Base-by-base conservation (phyloP, 2,329 filamentous ascomycete genomes). In the Claviceps paspali region DNA sequence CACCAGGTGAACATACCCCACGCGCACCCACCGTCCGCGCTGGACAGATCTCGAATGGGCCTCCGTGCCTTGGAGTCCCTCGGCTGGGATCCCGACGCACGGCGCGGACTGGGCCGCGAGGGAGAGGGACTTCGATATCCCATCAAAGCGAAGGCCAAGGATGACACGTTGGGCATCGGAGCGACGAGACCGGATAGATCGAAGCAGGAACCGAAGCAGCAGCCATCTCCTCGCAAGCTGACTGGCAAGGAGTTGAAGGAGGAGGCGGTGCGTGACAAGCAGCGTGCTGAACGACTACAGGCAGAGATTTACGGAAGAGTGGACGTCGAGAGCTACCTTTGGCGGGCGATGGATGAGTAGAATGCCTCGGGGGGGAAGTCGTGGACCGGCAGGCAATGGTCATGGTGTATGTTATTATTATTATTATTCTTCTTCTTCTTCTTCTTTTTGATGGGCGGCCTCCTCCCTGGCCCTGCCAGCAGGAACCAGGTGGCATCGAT, bases 111-210 rank as follows among this genome's bases (percentile, higher is more conserved):
- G 0, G 87, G 87, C 0, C 70, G 70, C 8, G 59, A 62, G 2
- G 77, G 81, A 1, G 73, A 81, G 45, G 87, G 87, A 3, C 78
- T 84, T 42, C 66, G 79, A 29, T 78, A 76, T 45, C 87, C 87
- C 1, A 65, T 95, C 43, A 85, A 85, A 52, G 63, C 73, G 1
- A 70, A 67, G 41, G 62, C 70, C 38, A 94, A 94, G 58, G 70
- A 77, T 30, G 75, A 88, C 51, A 85, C 71, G 3, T 61, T 81
- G 6, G 88, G 87, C 0, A 56, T 94, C 19, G 85, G 86, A 0
- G 64, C 69, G 4, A 45, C 53, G 21, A 49, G 17, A n/a, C n/a
- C 27, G 8, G 33, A 38, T 26, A 32, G 29, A 3, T 17, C 28
- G 41, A 63, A 62, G 46, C 55, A 55, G 43, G 60, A 63, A 47